Base-by-base conservation (phyloP, 2,329 filamentous ascomycete species). In the Botrytis fabae region DNA sequence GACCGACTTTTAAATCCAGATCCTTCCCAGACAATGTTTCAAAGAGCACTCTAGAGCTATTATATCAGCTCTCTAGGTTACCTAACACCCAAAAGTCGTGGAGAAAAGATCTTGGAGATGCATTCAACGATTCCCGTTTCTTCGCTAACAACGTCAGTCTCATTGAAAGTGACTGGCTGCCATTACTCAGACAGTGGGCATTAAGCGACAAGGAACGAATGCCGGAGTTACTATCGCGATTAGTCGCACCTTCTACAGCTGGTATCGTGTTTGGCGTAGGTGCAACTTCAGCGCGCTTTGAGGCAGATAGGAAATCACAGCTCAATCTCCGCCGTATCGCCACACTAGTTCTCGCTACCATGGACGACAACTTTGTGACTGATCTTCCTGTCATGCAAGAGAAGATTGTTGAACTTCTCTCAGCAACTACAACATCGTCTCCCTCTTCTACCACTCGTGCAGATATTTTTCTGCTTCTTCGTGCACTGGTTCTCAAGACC, bases 191-290 rank as follows among this genome's bases (percentile, higher is more conserved):
- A 57, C 94, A 97, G 80, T 97, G 95, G 93, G 88, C 90, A 5
- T 84, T 95, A 22, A 89, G 89, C 25, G 96, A 99, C 81, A 98
- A 97, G 82, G 95, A 98, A 72, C 90, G 93, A 64, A 88, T 99
- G 83, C 85, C 91, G 0, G 96, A 99, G 75, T 85, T 98, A 6
- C 83, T 98, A 14, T 86, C 88, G 54, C 91, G 94, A 32, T 88
- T 99, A 75, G 91, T 91, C 9, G 89, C 95, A 6, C 96, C 96
- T 9, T 94, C 95, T 1, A 95, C 95, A 22, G 96, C 97, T 0
- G 96, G 96, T 14, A 97, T 99, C 77, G 95, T 99, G 81, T 99
- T 99, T 79, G 96, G 96, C n/a, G 96, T 99, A 0, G 97, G 97
- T 18, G 96, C 96, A 10, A 94, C 93, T 35, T 97, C 95, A 61